Evolutionary conservation across 192 early-diverging fungal genomes (phyloP), one percentile per base, ranked within the genome.

Genomic region (Spinellus fusiger): DNA sequence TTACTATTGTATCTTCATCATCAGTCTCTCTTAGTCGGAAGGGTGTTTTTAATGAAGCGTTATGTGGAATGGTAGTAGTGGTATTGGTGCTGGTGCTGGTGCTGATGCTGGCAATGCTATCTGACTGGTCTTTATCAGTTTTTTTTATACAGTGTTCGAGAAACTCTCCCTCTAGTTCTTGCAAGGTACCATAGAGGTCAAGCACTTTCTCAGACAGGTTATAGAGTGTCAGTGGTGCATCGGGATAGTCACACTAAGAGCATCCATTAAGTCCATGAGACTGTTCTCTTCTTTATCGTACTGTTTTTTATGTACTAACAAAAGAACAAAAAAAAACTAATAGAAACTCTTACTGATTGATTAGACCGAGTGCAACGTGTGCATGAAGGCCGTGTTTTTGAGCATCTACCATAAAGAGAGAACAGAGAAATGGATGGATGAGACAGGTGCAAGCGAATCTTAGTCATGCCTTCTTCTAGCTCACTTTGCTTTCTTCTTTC

Each of bases 401-500:
- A 71, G 49, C 69, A 71, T 60, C 69, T 70, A 57, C 1, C 3
- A 44, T 10, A 12, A 44, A 29, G 52, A 52, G 32, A 47, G 16
- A 23, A 56, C 22, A 55, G 48, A 33, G 27, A 64, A 49, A 27
- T 40, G 33, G 37, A 15, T 49, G 18, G n/a, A 35, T 56, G 55
- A 35, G 28, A 31, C 4, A 29, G 22, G 54, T 13, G 12, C 34
- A 4, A 40, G 10, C 13, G 15, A 3, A 10, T 10, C 40, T n/a
- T 44, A 12, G 3, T 44, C 18, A 37, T 37, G 6, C 18, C 23
- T 23, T 22, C 9, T 60, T 20, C n/a, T 33, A 9, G 25, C 34
- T 64, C 64, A 64, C 69, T 71, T 71, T 60, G 69, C 69, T 65
- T 71, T 71, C 57, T 71, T 71, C 54, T 71, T 71, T 50, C 69